Percentiles rank a stretch among this genome's conserved stretches.
Conservation (phyloP, 352 stramenopile genomes). For the Pythium pyrilobum region DNA sequence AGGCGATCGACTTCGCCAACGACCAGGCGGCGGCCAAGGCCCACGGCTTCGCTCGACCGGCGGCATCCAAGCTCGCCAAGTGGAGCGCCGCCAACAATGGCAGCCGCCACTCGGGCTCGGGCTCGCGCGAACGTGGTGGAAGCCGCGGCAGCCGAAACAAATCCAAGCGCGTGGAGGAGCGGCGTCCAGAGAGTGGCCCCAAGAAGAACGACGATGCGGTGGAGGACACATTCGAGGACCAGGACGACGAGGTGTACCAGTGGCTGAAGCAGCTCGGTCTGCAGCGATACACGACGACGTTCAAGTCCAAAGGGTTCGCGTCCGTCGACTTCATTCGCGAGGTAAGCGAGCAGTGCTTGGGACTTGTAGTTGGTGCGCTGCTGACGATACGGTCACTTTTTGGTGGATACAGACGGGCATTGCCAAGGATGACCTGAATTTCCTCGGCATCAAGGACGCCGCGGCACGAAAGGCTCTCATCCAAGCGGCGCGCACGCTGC, state of each 20-base stretch:
- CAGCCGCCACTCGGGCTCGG: not conserved
- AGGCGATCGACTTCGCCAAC: conserved; percentile 75
- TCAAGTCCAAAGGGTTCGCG: conserved; percentile 75
- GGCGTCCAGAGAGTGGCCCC: conserved; percentile 3
- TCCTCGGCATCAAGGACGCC: conserved; percentile 72
- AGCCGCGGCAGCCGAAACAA: conserved; percentile 17
- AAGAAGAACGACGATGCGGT: conserved; percentile 22
- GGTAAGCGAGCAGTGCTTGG: conserved; percentile 22
- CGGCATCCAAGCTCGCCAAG: conserved; percentile 5
- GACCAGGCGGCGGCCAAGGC: conserved; percentile 20
- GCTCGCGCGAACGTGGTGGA: conserved; percentile 10
- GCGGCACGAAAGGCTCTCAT: conserved; percentile 55
- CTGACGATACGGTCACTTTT: conserved; percentile 3
- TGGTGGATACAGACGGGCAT: conserved; percentile 70
- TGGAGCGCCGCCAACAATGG: not conserved
- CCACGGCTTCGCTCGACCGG: not conserved
- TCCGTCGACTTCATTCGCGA: conserved; percentile 83
- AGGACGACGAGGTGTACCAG: conserved; percentile 58
- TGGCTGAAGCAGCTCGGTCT: conserved; percentile 66
- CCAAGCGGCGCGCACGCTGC: conserved; percentile 37
- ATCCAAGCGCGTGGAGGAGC: conserved; percentile 10
- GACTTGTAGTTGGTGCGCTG: not conserved
- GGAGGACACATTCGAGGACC: conserved; percentile 40
- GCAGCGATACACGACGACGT: conserved; percentile 50
- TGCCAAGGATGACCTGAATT: conserved; percentile 83